Conservation (phyloP, 805 yeast species). For the Jamesozyma jinghongensis region DNA sequence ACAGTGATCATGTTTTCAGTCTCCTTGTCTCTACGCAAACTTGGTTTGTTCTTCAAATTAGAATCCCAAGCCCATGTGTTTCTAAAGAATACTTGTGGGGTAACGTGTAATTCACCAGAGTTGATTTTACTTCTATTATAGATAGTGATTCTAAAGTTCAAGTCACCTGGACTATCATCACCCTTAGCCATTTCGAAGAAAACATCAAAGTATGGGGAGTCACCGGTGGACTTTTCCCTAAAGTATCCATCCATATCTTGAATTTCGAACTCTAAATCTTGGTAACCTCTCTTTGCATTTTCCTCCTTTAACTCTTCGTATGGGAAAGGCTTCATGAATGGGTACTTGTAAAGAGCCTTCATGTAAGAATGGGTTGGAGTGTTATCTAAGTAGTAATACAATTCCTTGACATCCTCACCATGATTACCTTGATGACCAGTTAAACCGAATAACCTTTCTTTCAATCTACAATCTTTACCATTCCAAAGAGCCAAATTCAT, state of each 20-base stretch:
- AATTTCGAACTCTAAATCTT: slow-evolving; percentile 70
- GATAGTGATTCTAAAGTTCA: slow-evolving; percentile 78
- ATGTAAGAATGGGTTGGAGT: slow-evolving; percentile 89
- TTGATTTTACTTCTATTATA: slow-evolving; percentile 65
- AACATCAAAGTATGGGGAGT: slow-evolving; percentile 75
- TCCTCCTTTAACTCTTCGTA: slow-evolving; percentile 63
- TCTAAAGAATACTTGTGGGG: slow-evolving; percentile 78
- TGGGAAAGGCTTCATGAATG: slow-evolving; percentile 70
- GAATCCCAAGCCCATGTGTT: slow-evolving; percentile 83
- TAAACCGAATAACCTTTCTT: slow-evolving; percentile 79
- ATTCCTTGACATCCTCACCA: slow-evolving; percentile 89
- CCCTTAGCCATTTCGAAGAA: slow-evolving; percentile 86
- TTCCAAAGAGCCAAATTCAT: slow-evolving; percentile 86
- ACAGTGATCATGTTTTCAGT: slow-evolving; percentile 45
- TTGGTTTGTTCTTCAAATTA: slow-evolving; percentile 42
- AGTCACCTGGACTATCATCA: slow-evolving; percentile 69
- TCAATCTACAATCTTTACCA: slow-evolving; percentile 73
- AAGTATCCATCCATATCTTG: slow-evolving; percentile 66
- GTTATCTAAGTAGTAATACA: slow-evolving; percentile 78
- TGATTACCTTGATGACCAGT: slow-evolving; percentile 93
- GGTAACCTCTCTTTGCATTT: slow-evolving; percentile 54
- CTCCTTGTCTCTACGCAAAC: slow-evolving; percentile 30
- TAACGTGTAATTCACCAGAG: slow-evolving; percentile 79
- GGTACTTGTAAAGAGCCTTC: slow-evolving; percentile 87
- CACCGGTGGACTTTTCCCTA: slow-evolving; percentile 46